These are phyloP conservation scores for Pseudonitzschia multiseries DNA, from an alignment of 108 stramenopile species.

Conservation along the genomic window DNA sequence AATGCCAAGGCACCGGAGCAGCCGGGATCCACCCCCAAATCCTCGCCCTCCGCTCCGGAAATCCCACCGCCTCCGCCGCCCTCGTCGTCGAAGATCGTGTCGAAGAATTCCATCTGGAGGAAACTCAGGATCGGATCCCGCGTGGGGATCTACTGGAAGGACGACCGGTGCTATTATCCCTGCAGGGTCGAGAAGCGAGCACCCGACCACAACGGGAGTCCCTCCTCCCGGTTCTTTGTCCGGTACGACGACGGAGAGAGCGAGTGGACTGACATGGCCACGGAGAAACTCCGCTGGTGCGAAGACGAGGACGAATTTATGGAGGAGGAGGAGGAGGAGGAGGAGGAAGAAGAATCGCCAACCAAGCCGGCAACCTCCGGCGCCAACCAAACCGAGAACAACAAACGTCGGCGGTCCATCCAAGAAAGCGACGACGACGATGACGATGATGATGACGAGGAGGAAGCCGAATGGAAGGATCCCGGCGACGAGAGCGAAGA, in stretches of 20 bases:
- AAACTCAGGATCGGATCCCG: slow-evolving; percentile 46
- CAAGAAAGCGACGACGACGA: slow-evolving; percentile 33
- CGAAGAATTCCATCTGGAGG: slow-evolving; percentile 26
- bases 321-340: background rate
- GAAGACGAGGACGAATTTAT: slow-evolving; percentile 17
- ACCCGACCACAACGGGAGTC: background rate
- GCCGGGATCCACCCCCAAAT: background rate
- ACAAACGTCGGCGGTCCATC: slow-evolving; percentile 9
- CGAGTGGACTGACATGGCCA: slow-evolving; percentile 60
- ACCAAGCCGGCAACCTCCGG: background rate
- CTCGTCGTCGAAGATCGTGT: background rate
- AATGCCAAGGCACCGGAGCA: slow-evolving; percentile 6
- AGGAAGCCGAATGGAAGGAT: slow-evolving; percentile 22
- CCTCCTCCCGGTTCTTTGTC: slow-evolving; percentile 18
- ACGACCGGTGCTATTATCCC: slow-evolving; percentile 58
- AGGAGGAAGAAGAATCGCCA: background rate
- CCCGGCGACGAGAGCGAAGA: slow-evolving; percentile 44
- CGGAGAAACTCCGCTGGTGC: slow-evolving; percentile 41
- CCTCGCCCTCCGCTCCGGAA: background rate
- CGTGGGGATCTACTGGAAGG: slow-evolving; percentile 57
- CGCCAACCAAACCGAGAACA: background rate
- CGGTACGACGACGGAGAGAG: slow-evolving; percentile 73
- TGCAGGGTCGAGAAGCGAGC: slow-evolving; percentile 32
- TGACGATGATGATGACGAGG: slow-evolving; percentile 34
- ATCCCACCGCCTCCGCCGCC: slow-evolving; percentile 10